phyloP scores from a whole-genome alignment of 495 filamentous ascomycete species.

The Penicillium simplicissimum region DNA sequence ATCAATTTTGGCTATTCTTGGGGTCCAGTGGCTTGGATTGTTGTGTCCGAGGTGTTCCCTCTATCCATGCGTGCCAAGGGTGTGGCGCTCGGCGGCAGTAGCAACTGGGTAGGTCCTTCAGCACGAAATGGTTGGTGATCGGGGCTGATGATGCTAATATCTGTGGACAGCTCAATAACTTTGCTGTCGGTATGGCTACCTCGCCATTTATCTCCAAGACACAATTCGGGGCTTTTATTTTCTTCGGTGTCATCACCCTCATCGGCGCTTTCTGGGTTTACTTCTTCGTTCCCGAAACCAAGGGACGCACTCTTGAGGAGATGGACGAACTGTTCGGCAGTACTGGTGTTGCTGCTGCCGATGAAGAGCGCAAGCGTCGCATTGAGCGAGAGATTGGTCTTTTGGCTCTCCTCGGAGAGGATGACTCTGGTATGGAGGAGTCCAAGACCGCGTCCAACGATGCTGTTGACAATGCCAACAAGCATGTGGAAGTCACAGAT shows the following conservation, averaged over 20 bases:
- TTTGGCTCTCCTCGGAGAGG: slow-evolving; percentile 1
- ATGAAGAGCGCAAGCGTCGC: slow-evolving; percentile 2
- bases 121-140: too few relatives aligned
- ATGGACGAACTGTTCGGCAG: slow-evolving; percentile 18
- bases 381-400: slow-evolving; percentile 8
- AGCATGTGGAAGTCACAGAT: background rate
- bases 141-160: background rate
- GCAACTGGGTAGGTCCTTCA: slow-evolving; percentile 6
- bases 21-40: slow-evolving; percentile 23
- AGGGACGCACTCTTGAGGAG: slow-evolving; percentile 11
- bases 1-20: slow-evolving; percentile 21
- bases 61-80: slow-evolving; percentile 11
- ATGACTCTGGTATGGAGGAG: background rate
- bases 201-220: slow-evolving; percentile 3
- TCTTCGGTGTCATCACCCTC: slow-evolving; percentile 7
- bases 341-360: slow-evolving; percentile 2
- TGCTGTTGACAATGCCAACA: background rate
- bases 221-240: slow-evolving; percentile 14
- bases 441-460: background rate
- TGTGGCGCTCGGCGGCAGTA: slow-evolving; percentile 4
- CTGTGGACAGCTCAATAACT: background rate
- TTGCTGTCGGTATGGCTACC: slow-evolving; percentile 7
- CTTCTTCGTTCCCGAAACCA: slow-evolving; percentile 15
- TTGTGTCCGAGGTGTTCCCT: slow-evolving; percentile 15
- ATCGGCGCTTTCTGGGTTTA: background rate